Percentiles rank a stretch among this genome's conserved stretches.
Evolutionary conservation across 2,329 filamentous ascomycete genomes (phyloP).

Genomic region (Fusarium acutatum): DNA sequence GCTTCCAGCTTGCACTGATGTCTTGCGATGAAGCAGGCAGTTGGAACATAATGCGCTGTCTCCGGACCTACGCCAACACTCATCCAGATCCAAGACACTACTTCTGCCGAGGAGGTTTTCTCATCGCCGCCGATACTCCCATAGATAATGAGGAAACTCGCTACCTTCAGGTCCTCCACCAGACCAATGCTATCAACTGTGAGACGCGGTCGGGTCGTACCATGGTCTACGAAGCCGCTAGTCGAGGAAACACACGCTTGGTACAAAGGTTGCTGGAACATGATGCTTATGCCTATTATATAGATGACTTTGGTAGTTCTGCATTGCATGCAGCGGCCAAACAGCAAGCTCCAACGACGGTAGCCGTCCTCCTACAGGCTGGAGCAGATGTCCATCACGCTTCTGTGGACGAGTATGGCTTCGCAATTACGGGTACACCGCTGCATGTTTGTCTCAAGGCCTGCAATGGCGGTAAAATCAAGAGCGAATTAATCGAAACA

Average conservation of each 20-base stretch:
- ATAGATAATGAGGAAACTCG: background rate
- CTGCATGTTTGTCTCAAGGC: background rate
- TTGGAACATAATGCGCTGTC: background rate
- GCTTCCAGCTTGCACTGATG: background rate
- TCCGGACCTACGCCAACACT: background rate
- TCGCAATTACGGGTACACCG: background rate
- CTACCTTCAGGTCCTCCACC: background rate
- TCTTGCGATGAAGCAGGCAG: background rate
- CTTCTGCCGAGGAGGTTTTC: background rate
- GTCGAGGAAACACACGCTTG: background rate
- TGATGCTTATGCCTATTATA: background rate
- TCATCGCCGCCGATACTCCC: background rate
- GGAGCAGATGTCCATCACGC: background rate
- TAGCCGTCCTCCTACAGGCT: background rate
- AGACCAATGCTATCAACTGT: background rate
- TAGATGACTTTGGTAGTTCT: background rate
- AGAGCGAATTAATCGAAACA: background rate
- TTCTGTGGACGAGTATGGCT: background rate
- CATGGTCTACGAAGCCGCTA: background rate
- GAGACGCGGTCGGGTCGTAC: background rate
- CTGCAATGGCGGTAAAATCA: fast-evolving
- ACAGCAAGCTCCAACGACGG: background rate
- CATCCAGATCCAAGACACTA: background rate
- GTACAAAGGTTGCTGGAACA: background rate
- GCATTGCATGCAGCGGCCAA: background rate